Percentiles rank a stretch among this genome's conserved stretches.
phyloP scores from a whole-genome alignment of 352 stramenopile genomes.

The Plasmopara viticola region DNA sequence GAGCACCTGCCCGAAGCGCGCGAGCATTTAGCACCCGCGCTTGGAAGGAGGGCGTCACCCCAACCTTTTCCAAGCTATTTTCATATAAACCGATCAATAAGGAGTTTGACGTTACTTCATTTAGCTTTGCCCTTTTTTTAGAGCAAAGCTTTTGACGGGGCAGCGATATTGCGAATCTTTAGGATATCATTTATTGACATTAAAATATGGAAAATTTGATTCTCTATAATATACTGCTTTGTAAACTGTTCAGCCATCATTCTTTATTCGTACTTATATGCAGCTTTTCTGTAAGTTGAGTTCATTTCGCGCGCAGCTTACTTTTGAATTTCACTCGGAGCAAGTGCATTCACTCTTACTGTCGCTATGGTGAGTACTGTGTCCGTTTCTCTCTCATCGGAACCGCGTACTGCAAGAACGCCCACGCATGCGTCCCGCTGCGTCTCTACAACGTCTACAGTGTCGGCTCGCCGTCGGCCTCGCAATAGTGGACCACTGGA shows the following conservation, averaged over 20 bases:
- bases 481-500: constrained; percentile 20
- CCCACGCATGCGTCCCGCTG: constrained; percentile 4
- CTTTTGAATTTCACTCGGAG: constrained; percentile 7
- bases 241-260: too few species aligned
- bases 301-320: constrained; percentile 4
- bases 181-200: not conserved
- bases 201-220: too few species aligned
- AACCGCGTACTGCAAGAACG: constrained; percentile 4
- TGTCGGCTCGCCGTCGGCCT: constrained; percentile 10
- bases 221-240: too few species aligned
- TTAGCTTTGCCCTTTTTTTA: too few species aligned
- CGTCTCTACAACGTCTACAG: constrained; percentile 3
- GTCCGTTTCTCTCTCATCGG: constrained; percentile 46
- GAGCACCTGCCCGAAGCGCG: too few species aligned
- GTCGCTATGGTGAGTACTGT: constrained; percentile 47
- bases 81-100: too few species aligned
- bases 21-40: too few species aligned
- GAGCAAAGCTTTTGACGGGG: too few species aligned
- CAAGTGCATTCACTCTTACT: not conserved
- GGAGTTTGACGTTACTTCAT: too few species aligned
- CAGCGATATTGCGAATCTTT: too few species aligned
- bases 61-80: too few species aligned
- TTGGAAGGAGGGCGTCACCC: too few species aligned
- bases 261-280: constrained; percentile 10
- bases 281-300: not conserved